Conservation (phyloP, 257 asterid genomes). For the Capsicum pubescens region DNA sequence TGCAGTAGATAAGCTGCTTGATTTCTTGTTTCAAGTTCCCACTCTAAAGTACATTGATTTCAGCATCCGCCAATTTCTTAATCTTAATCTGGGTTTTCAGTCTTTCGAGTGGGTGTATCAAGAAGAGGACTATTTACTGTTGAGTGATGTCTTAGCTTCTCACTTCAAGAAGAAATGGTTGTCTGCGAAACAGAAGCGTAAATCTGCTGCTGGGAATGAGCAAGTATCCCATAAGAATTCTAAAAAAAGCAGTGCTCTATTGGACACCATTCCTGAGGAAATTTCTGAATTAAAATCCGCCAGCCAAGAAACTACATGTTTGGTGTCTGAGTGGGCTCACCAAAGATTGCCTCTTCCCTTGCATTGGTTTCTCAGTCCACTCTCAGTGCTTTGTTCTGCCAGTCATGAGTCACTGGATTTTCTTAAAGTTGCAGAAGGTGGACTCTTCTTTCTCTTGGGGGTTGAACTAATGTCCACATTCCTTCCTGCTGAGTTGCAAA, state of each 20-base stretch:
- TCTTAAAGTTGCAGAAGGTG: slow-evolving; percentile 66
- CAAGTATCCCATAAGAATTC: slow-evolving; percentile 32
- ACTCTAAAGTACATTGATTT: slow-evolving; percentile 61
- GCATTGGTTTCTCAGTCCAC: slow-evolving; percentile 93
- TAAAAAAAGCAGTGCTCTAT: slow-evolving; percentile 47
- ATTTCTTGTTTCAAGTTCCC: slow-evolving; percentile 63
- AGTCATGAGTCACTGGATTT: slow-evolving; percentile 43
- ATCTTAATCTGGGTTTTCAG: slow-evolving; percentile 41
- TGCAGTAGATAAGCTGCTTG: slow-evolving; percentile 60
- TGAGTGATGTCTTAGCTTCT: slow-evolving; percentile 65
- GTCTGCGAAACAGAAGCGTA: slow-evolving; percentile 54
- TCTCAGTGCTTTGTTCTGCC: slow-evolving; percentile 48
- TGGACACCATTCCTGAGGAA: slow-evolving; percentile 82
- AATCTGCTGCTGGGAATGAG: slow-evolving; percentile 38
- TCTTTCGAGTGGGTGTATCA: slow-evolving; percentile 63
- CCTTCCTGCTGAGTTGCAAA: slow-evolving; percentile 40
- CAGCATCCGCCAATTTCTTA: slow-evolving; percentile 57
- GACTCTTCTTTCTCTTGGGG: slow-evolving; percentile 87
- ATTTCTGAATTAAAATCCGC: slow-evolving; percentile 36
- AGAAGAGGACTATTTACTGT: slow-evolving; percentile 59
- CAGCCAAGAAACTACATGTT: slow-evolving; percentile 48
- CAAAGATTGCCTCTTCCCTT: slow-evolving; percentile 91
- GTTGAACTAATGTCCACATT: slow-evolving; percentile 61
- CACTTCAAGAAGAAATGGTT: slow-evolving; percentile 88
- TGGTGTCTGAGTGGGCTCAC: slow-evolving; percentile 76